Base-by-base conservation (phyloP, 139 green algal species). In the Asterochloris erici region DNA sequence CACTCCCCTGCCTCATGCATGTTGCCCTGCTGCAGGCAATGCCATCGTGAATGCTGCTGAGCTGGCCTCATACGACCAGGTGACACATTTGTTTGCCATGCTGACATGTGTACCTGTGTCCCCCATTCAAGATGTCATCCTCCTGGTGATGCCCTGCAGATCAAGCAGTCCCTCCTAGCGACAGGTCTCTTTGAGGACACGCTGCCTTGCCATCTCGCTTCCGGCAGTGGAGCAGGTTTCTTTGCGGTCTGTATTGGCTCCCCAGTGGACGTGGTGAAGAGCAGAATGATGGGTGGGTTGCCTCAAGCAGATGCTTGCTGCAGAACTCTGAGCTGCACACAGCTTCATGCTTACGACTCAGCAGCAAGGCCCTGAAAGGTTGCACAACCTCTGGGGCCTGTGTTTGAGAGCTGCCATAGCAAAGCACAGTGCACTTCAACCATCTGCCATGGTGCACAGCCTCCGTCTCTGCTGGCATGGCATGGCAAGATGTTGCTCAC, bases 11-110 rank as follows among this genome's bases (percentile, higher is more conserved):
- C 38, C 38, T 54, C 38, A 54, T 54, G 38, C 38, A 54, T 54
- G 38, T 54, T 6, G 38, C 38, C 38, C 38, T 54, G 38, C 38
- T 54, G 38, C 38, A 54, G 38, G 97, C 29, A 99, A 99, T 86
- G 94, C 97, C 73, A 93, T 99, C 85, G 97, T 99, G 89, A 99
- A 99, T 81, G 97, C 97, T 6, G 95, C 95, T 0, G 97, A 99
- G 91, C 92, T 99, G 77, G 97, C 97, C 60, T 93, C 82, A 14
- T 99, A 99, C 81, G 97, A 99, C 88, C 93, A 98, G 89, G 87
- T 68, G 11, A 69, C 6, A 29, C 14, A 29, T 76, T 38, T 61
- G 14, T 2, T 19, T 24, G n/a, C 70, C 26, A 19, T 2, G 23
- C 19, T 76, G 24, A 76, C 26, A 76, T 38, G 1, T 76, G 14